Percentiles rank a stretch among this genome's conserved stretches.
Evolutionary conservation across 2,329 filamentous ascomycete species (phyloP).

Genomic region (Alternaria longipes): DNA sequence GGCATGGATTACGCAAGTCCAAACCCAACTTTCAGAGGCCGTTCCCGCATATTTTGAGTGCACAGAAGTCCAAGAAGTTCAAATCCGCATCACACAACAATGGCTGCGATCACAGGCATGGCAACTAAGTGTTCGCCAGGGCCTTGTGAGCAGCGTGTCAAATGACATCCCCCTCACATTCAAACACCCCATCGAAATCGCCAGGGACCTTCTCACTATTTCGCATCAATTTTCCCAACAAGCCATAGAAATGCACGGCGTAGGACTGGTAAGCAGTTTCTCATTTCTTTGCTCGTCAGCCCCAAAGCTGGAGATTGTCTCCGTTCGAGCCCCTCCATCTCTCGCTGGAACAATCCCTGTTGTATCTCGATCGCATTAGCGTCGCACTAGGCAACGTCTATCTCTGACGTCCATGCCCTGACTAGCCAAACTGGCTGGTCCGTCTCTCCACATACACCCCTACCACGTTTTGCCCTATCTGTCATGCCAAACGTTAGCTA

Average conservation of each 20-base stretch:
- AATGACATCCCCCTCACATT: conserved; percentile 69
- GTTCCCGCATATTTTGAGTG: conserved; percentile 65
- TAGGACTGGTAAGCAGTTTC: conserved; percentile 70
- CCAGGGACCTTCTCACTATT: conserved; percentile 67
- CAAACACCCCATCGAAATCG: conserved; percentile 69
- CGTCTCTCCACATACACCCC: conserved; percentile 25
- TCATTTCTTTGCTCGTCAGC: conserved; percentile 22
- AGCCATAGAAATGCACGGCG: conserved; percentile 77
- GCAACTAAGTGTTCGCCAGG: conserved; percentile 74
- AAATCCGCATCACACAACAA: conserved; percentile 74
- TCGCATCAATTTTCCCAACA: conserved; percentile 76
- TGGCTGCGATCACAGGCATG: conserved; percentile 77
- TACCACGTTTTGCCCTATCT: conserved; percentile 28
- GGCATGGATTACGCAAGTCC: conserved; percentile 58
- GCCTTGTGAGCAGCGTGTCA: conserved; percentile 68
- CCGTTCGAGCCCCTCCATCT: conserved; percentile 29
- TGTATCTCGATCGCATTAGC: conserved; percentile 31
- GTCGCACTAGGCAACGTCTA: conserved; percentile 38
- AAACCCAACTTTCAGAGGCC: conserved; percentile 62
- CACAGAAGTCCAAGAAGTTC: conserved; percentile 73
- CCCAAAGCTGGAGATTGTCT: conserved; percentile 20
- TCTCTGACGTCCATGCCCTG: conserved; percentile 37
- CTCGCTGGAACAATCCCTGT: conserved; percentile 33
- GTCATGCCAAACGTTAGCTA: conserved; percentile 32
- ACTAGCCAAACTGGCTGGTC: conserved; percentile 25